Conservation (phyloP, 2,329 filamentous ascomycete genomes). For the Arthrobotrys musiformis region DNA sequence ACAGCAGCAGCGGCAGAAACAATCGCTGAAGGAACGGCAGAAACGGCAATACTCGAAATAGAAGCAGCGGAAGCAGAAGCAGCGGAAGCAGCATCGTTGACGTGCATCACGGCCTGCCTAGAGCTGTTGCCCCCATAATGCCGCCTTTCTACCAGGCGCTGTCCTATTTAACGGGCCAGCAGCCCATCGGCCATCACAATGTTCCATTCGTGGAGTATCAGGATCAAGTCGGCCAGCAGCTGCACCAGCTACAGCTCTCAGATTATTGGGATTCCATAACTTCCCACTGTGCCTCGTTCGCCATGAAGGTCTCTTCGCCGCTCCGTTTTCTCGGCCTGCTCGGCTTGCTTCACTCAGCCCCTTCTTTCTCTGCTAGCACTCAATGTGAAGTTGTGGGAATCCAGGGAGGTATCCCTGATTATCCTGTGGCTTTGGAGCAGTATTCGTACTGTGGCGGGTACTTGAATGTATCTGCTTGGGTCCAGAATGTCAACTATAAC, state of each 20-base stretch:
- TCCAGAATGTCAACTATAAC: slow-evolving; percentile 51
- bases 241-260: slow-evolving; percentile 22
- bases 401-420: slow-evolving; percentile 32
- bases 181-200: slow-evolving; percentile 28
- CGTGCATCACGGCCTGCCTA: slow-evolving; percentile 2
- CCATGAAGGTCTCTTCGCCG: slow-evolving; percentile 47
- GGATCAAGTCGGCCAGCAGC: not conserved
- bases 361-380: slow-evolving; percentile 14
- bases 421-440: slow-evolving; percentile 48
- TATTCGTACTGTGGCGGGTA: slow-evolving; percentile 52
- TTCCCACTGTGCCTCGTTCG: slow-evolving; percentile 32
- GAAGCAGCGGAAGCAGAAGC: not conserved
- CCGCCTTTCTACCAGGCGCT: slow-evolving; percentile 34
- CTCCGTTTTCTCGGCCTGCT: slow-evolving; percentile 40
- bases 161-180: slow-evolving; percentile 46
- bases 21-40: not conserved
- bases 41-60: not conserved
- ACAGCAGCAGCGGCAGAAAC: not conserved
- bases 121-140: slow-evolving; percentile 16
- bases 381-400: slow-evolving; percentile 36
- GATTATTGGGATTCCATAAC: slow-evolving; percentile 42
- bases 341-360: slow-evolving; percentile 24
- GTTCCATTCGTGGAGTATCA: slow-evolving; percentile 31
- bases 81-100: not conserved
- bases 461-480: slow-evolving; percentile 44